phyloP scores from a whole-genome alignment of 2,329 filamentous ascomycete species.

The Colletotrichum zoysiae region DNA sequence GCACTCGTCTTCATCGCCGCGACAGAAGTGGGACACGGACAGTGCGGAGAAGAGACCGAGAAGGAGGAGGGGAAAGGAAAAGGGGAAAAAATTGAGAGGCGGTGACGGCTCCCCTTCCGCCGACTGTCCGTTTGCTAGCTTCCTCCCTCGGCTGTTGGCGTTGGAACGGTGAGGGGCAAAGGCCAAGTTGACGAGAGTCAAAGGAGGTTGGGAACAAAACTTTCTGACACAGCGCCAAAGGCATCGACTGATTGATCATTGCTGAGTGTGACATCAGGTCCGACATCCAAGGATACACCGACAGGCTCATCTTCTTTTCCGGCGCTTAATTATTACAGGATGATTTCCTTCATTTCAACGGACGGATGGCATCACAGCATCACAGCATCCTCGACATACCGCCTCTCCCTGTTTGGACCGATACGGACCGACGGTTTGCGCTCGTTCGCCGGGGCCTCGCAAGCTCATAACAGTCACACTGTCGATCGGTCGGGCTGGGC shows the following conservation, averaged over 20 bases:
- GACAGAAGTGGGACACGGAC: conserved; percentile 39
- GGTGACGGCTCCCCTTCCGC: conserved; percentile 37
- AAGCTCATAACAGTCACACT: conserved; percentile 12
- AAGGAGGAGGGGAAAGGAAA: not conserved
- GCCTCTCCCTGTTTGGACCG: not conserved
- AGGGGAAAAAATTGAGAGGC: conserved; percentile 30
- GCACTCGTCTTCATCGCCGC: conserved; percentile 25
- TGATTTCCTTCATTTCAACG: conserved; percentile 5
- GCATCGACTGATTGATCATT: not conserved
- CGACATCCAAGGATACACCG: not conserved
- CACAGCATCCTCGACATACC: not conserved
- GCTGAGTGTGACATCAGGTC: not conserved
- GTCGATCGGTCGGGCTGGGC: conserved; percentile 38
- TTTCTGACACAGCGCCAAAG: not conserved
- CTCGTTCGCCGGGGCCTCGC: conserved; percentile 11
- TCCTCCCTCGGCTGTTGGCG: conserved; percentile 35
- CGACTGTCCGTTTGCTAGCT: conserved; percentile 24
- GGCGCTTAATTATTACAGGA: conserved; percentile 7
- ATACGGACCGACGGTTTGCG: conserved; percentile 14
- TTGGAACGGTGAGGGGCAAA: conserved; percentile 38
- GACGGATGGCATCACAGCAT: not conserved
- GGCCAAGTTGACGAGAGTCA: conserved; percentile 19
- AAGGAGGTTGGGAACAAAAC: conserved; percentile 33
- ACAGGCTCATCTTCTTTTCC: not conserved
- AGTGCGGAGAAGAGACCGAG: conserved; percentile 37